These are phyloP conservation scores for Xylaria telfairii DNA, from an alignment of 495 filamentous ascomycete genomes.

Conservation along the genomic window DNA sequence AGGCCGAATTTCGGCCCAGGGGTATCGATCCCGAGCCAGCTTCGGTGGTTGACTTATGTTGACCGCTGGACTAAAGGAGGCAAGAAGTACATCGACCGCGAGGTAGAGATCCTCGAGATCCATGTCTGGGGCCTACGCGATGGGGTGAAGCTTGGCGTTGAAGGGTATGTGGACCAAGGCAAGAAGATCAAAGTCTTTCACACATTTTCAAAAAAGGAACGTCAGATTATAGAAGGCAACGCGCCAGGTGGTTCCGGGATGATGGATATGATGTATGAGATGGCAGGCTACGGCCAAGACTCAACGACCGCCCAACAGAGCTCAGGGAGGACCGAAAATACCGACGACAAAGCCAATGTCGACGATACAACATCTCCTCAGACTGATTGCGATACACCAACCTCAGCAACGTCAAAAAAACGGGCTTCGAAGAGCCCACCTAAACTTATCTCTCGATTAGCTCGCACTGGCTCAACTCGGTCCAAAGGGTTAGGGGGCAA, in stretches of 20 bases:
- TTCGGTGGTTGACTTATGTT: conserved; percentile 88
- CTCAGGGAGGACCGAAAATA: conserved; percentile 35
- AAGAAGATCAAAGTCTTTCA: conserved; percentile 86
- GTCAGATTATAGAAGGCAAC: conserved; percentile 70
- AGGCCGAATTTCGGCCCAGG: conserved; percentile 83
- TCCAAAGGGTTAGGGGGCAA: conserved; percentile 14
- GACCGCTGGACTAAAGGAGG: conserved; percentile 76
- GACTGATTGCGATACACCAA: conserved; percentile 1
- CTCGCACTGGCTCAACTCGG: conserved; percentile 12
- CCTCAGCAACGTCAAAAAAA: conserved; percentile 30
- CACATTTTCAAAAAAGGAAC: conserved; percentile 75
- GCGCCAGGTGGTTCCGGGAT: conserved; percentile 54
- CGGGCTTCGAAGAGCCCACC: conserved; percentile 17
- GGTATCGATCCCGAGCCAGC: conserved; percentile 91
- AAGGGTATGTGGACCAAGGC: conserved; percentile 86
- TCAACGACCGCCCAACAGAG: conserved; percentile 28
- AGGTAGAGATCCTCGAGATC: conserved; percentile 84
- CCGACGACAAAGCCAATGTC: conserved; percentile 33
- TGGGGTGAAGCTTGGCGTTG: conserved; percentile 84
- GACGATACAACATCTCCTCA: conserved; percentile 17
- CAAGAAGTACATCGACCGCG: conserved; percentile 83
- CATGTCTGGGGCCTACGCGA: conserved; percentile 89
- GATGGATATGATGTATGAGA: conserved; percentile 58
- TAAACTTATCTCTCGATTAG: conserved; percentile 28
- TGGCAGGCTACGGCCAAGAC: conserved; percentile 51